Evolutionary conservation across 2,329 filamentous ascomycete genomes (phyloP).

Genomic region (Blumeriella jaapii): DNA sequence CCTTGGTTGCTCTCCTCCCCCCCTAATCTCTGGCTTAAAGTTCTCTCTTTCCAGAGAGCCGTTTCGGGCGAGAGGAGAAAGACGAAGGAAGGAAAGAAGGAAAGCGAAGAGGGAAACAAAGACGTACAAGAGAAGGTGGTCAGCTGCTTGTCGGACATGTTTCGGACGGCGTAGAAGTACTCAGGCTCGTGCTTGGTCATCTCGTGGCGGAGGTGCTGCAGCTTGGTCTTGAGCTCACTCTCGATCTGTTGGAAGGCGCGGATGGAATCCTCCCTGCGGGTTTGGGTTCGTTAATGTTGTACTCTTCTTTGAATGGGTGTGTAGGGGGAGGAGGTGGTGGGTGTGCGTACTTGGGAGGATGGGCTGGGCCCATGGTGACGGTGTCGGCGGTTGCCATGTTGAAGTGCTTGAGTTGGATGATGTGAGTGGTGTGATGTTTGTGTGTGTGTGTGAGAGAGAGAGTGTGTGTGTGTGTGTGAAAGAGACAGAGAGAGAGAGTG

Average conservation of each 20-base stretch:
- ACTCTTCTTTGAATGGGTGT: too few species aligned
- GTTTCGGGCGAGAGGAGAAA: background rate
- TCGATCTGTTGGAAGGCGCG: constrained; percentile 38
- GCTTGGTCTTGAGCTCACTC: constrained; percentile 38
- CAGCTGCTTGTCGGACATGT: constrained; percentile 22
- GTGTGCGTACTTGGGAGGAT: constrained; percentile 32
- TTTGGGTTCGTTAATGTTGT: background rate
- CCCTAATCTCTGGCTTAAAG: too few species aligned
- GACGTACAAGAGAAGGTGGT: constrained; percentile 26
- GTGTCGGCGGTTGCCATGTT: constrained; percentile 34
- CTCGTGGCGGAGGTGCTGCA: constrained; percentile 38
- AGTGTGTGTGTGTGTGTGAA: too few species aligned
- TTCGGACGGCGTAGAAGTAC: constrained; percentile 39
- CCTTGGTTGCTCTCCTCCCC: too few species aligned
- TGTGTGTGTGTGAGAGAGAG: too few species aligned
- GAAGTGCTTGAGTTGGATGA: background rate
- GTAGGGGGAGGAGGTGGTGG: too few species aligned
- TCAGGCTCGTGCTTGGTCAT: constrained; percentile 41
- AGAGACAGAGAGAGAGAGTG: too few species aligned
- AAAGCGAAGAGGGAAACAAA: background rate
- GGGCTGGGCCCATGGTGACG: constrained; percentile 33
- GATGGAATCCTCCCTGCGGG: constrained; percentile 38
- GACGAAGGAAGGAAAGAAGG: too few species aligned
- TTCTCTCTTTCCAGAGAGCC: too few species aligned
- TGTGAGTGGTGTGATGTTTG: background rate